Conservation (phyloP, 768 basidiomycete genomes). For the Chlorophyllum brunneum region DNA sequence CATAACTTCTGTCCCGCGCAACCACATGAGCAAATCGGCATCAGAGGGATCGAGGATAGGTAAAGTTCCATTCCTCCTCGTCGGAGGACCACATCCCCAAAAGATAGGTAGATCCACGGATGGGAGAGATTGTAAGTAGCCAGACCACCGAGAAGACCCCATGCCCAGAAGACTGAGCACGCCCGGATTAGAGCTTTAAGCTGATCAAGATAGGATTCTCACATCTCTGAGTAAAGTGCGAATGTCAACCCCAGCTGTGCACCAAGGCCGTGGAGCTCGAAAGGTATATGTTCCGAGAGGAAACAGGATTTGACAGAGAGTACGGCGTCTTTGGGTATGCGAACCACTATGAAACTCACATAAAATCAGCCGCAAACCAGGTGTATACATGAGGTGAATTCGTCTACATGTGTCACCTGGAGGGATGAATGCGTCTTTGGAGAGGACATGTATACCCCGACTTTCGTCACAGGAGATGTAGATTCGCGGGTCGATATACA, state of each 20-base stretch:
- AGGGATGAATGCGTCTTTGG: constrained; percentile 28
- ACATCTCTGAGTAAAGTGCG: constrained; percentile 67
- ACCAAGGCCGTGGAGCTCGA: constrained; percentile 48
- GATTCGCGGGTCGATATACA: constrained; percentile 45
- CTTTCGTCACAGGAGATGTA: constrained; percentile 26
- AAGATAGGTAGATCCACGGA: constrained; percentile 57
- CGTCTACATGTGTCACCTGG: constrained; percentile 30
- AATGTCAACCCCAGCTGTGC: constrained; percentile 60
- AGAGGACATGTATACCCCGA: constrained; percentile 34
- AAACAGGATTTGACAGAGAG: constrained; percentile 59
- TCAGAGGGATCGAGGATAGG: neutral
- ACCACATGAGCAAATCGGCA: neutral
- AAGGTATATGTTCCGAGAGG: constrained; percentile 38
- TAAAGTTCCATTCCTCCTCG: constrained; percentile 14
- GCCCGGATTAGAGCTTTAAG: constrained; percentile 8
- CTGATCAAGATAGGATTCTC: constrained; percentile 10
- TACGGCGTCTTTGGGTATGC: constrained; percentile 59
- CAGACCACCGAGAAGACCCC: constrained; percentile 51
- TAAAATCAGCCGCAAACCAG: neutral
- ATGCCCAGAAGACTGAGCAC: constrained; percentile 43
- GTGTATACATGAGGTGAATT: neutral
- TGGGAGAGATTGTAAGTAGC: constrained; percentile 68
- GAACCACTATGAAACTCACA: constrained; percentile 43
- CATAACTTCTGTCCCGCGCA: constrained; percentile 19
- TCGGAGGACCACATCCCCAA: constrained; percentile 34